These are phyloP conservation scores for Alectoria sarmentosa DNA, from an alignment of 495 filamentous ascomycete species.

Conservation along the genomic window DNA sequence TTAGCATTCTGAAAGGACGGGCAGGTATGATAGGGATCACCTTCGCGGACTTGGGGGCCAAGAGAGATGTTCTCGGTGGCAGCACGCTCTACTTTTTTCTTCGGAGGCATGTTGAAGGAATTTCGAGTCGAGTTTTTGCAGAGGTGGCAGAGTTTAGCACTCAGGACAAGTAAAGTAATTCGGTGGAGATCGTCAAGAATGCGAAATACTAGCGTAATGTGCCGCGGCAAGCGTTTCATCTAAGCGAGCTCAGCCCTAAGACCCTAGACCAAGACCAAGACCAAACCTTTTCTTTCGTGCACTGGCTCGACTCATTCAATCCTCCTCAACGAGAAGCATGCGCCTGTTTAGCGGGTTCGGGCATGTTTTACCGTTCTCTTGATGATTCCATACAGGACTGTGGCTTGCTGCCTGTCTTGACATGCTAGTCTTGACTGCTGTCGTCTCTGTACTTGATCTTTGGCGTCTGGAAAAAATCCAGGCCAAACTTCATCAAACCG, in stretches of 20 bases:
- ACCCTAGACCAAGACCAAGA: too few species aligned
- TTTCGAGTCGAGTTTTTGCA: conserved; percentile 24
- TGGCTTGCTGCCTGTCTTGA: not conserved
- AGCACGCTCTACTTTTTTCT: conserved; percentile 68
- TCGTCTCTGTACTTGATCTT: not conserved
- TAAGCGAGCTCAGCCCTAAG: conserved; percentile 1
- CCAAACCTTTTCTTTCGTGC: not conserved
- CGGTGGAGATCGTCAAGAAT: not conserved
- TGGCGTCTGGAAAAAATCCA: not conserved
- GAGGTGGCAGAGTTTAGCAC: conserved; percentile 36
- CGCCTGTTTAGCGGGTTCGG: not conserved
- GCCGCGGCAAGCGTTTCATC: conserved; percentile 1
- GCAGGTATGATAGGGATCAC: conserved; percentile 37
- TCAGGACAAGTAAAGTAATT: conserved; percentile 30
- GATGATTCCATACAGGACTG: not conserved
- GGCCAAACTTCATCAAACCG: not conserved
- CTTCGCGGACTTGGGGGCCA: conserved; percentile 88
- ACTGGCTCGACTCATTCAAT: too few species aligned
- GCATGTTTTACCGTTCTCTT: too few species aligned
- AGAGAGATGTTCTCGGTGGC: conserved; percentile 96
- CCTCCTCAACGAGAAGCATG: not conserved
- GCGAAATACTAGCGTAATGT: conserved; percentile 8
- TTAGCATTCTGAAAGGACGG: conserved; percentile 3
- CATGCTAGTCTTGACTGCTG: not conserved
- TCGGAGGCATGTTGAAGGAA: conserved; percentile 62